These are phyloP conservation scores for Colletotrichum nymphaeae DNA, from an alignment of 2,329 filamentous ascomycete genomes.

Conservation along the genomic window DNA sequence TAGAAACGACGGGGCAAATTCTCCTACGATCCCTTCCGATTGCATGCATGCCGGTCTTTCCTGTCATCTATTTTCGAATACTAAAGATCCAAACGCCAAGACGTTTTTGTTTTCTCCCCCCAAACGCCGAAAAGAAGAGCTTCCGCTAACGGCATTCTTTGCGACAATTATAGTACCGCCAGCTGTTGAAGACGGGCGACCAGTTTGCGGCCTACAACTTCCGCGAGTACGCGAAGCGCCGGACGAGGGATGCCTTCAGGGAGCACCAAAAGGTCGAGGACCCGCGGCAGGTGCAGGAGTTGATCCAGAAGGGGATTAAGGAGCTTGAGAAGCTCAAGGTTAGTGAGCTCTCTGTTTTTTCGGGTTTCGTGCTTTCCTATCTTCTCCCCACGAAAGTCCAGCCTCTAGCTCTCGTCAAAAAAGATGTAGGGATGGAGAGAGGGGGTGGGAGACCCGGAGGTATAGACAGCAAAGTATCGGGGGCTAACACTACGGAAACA, in stretches of 20 bases:
- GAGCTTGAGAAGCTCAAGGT: slow-evolving; percentile 94
- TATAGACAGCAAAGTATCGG: neutral
- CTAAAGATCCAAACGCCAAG: neutral
- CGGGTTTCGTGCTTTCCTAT: neutral
- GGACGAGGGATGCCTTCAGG: slow-evolving; percentile 90
- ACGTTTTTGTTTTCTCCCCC: neutral
- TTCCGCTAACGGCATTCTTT: neutral
- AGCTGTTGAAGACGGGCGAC: slow-evolving; percentile 84
- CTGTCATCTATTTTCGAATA: neutral
- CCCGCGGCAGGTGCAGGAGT: slow-evolving; percentile 81
- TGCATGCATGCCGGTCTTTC: neutral
- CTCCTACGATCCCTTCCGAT: neutral
- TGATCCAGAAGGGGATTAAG: slow-evolving; percentile 88
- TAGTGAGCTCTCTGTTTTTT: slow-evolving; percentile 31
- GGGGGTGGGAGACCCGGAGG: no score
- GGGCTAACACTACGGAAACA: slow-evolving; percentile 52
- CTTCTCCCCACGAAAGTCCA: no score
- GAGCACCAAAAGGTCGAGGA: slow-evolving; percentile 82
- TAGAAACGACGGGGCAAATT: slow-evolving; percentile 30
- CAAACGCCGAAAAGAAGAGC: neutral
- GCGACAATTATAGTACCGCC: slow-evolving; percentile 77
- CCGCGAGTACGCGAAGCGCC: slow-evolving; percentile 92
- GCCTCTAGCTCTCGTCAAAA: no score
- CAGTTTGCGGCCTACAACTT: slow-evolving; percentile 98
- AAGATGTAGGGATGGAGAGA: neutral